These are phyloP conservation scores for Brassica nigra DNA, from an alignment of 345 rosid species.

Conservation along the genomic window DNA sequence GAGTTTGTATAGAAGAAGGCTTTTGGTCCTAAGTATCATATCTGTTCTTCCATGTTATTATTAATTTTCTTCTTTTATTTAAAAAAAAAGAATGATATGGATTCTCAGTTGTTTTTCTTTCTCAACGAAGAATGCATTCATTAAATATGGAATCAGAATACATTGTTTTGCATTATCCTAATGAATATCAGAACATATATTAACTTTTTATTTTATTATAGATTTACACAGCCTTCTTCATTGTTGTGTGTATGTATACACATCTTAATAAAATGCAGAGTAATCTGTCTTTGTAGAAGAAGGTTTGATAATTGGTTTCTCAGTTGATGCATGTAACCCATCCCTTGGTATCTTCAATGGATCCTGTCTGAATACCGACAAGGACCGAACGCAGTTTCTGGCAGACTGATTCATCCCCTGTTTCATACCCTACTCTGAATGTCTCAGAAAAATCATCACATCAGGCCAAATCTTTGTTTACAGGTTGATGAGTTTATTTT, in stretches of 20 bases:
- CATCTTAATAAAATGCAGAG: neutral
- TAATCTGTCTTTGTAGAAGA: neutral
- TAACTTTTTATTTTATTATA: neutral
- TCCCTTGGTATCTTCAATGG: slow-evolving; percentile 66
- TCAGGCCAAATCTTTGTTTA: slow-evolving; percentile 18
- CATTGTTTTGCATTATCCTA: neutral
- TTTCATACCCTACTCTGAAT: slow-evolving; percentile 63
- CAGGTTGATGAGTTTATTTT: neutral
- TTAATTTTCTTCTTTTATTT: neutral
- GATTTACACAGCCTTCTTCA: neutral
- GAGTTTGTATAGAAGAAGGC: slow-evolving; percentile 42
- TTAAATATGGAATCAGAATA: slow-evolving; percentile 22
- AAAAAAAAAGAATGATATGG: slow-evolving; percentile 28
- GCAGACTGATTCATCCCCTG: slow-evolving; percentile 47
- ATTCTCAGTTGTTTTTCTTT: slow-evolving; percentile 32
- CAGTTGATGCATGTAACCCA: slow-evolving; percentile 60
- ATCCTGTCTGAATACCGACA: slow-evolving; percentile 71
- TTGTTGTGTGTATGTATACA: neutral
- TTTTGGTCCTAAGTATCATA: slow-evolving; percentile 31
- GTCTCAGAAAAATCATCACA: slow-evolving; percentile 7
- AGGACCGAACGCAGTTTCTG: slow-evolving; percentile 57
- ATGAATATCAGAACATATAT: neutral
- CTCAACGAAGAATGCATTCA: slow-evolving; percentile 33
- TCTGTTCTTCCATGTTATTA: slow-evolving; percentile 34
- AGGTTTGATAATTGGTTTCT: slow-evolving; percentile 18